Base-by-base conservation (phyloP, 805 yeast genomes). In the Barnettozyma californica region DNA sequence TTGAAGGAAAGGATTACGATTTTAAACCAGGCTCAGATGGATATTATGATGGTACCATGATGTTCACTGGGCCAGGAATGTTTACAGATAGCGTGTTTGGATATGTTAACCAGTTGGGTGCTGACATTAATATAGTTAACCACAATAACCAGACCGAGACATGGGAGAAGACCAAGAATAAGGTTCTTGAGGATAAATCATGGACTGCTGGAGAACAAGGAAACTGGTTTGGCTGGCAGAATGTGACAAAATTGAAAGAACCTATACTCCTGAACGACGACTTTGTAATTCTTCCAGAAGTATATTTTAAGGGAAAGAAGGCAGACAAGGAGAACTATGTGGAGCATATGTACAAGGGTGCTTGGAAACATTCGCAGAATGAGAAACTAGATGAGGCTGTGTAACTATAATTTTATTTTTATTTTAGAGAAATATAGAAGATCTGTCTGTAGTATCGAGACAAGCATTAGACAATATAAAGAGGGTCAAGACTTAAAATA, bases 11-110 rank as follows among this genome's bases (percentile, higher is more conserved):
- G 27, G 39, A 31, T 53, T 57, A 51, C 25, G 53, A 55, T 50
- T 68, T 73, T 46, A 68, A 77, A 0, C 68, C 73, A 45, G 82
- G 84, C 7, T 75, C 77, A 53, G 83, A 81, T 50, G 45, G 46
- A 2, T 68, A 71, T 18, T 94, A 92, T 9, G 79, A 83, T 9
- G 89, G 84, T 57, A 70, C 77, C 26, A 66, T 74, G 48, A 68
- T 66, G 48, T 74, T 81, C 76, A 77, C 83, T 1, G 84, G 84
- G 0, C 68, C 76, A 14, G 81, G 76, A 2, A 55, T 68, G 20
- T 78, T 78, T 69, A 76, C 83, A 1, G 77, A 75, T 48, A 66
- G 57, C 2, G 53, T 55, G 8, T 56, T 53, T 36, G 42, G 50
- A 11, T 54, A 56, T 20, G 18, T 53, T 10, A 56, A 56, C 42